Evolutionary conservation across 352 stramenopile genomes (phyloP), one percentile per base, ranked within the genome.

Genomic region (Peronospora tabacina): DNA sequence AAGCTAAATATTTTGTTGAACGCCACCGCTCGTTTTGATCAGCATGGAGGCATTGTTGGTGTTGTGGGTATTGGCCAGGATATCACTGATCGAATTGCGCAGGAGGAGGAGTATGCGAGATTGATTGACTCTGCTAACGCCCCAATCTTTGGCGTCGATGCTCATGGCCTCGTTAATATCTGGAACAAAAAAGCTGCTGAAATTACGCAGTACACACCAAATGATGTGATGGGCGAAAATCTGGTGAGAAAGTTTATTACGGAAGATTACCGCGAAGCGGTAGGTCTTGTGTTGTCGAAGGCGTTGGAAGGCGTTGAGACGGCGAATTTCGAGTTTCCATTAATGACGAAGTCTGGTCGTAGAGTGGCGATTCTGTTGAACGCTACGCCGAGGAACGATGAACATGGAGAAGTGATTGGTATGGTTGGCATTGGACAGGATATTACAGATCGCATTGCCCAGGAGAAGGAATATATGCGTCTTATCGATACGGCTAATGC

Each of bases 401-500:
- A 84, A 33, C 72, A 82, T 26, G 75, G 75, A 6, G 52, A 82
- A 49, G 68, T 85, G 16, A 71, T 84, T 13, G 75, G 75, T 9
- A 68, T 86, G 58, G 74, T 85, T 12, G 71, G 74, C 16, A 85
- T 85, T 35, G 74, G 74, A 7, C 74, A 85, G 52, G 74, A 85
- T 50, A 83, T 82, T 42, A 80, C 72, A 0, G 71, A 83, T 37
- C 62, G 70, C 0, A 70, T 70, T 51, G 70, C 70, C 11, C 77
- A 89, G 44, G 77, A 89, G 33, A 76, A 87, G 39, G 77, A 89
- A 51, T 89, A 89, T 47, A 74, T 64, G 15, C 72, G 78, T 29
- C 49, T 94, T 10, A 88, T 94, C 28, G 83, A 94, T 47, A 90
- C 73, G 22, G 81, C 83, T 0, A 92, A 94, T 42, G 74, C 79